Percentiles rank a stretch among this genome's conserved stretches.
These are phyloP conservation scores for Neonectria sp. DNA, from an alignment of 2,329 filamentous ascomycete species.

Conservation along the genomic window DNA sequence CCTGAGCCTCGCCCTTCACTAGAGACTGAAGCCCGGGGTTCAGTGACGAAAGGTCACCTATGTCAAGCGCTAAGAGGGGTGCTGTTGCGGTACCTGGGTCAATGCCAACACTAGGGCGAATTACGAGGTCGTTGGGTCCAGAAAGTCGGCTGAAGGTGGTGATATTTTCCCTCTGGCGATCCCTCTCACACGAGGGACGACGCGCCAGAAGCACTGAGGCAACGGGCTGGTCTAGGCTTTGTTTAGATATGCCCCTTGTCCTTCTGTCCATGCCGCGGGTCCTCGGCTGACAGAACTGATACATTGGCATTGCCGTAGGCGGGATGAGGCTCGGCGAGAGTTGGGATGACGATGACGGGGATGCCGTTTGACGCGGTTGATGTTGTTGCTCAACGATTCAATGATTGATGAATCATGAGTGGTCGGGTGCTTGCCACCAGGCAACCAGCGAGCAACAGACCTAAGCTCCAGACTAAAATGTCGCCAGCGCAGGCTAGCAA, in stretches of 20 bases:
- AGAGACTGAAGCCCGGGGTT: slow-evolving; percentile 1
- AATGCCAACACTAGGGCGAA: slow-evolving; percentile 10
- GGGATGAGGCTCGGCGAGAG: background rate
- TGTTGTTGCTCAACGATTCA: background rate
- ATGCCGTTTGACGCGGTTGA: background rate
- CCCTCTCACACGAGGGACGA: slow-evolving; percentile 1
- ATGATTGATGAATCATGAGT: background rate
- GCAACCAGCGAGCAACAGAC: background rate
- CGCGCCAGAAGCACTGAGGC: slow-evolving; percentile 1
- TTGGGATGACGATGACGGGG: background rate
- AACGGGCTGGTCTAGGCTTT: background rate
- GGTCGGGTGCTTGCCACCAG: background rate
- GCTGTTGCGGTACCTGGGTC: slow-evolving; percentile 13
- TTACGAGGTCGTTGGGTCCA: background rate
- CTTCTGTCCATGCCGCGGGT: background rate
- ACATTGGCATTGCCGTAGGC: background rate
- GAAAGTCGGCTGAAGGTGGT: background rate
- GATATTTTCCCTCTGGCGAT: background rate
- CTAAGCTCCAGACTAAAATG: background rate
- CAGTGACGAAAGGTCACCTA: slow-evolving; percentile 3
- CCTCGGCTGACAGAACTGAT: background rate
- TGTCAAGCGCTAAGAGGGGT: slow-evolving; percentile 7
- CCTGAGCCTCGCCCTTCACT: slow-evolving; percentile 2
- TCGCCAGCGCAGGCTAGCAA: background rate
- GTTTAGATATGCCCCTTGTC: background rate